phyloP scores from a whole-genome alignment of 345 rosid genomes.

The Kandelia obovata region DNA sequence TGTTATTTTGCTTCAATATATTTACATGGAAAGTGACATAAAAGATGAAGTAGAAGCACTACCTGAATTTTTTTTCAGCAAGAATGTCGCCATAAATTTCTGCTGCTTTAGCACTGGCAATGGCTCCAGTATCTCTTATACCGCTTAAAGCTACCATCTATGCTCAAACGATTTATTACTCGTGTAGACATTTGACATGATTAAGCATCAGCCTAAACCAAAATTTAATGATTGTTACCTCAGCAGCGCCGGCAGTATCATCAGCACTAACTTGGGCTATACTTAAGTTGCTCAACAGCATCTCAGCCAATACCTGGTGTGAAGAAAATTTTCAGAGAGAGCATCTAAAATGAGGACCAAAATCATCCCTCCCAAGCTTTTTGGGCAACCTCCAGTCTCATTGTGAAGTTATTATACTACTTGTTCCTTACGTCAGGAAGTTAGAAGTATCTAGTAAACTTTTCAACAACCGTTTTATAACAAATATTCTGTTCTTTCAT shows the following conservation, averaged over 20 bases:
- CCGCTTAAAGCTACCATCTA: slow-evolving; percentile 63
- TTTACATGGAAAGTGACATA: background rate
- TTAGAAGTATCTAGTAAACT: background rate
- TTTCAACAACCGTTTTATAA: background rate
- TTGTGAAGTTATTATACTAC: slow-evolving; percentile 5
- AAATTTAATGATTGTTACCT: slow-evolving; percentile 34
- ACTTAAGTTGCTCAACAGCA: slow-evolving; percentile 53
- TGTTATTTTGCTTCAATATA: slow-evolving; percentile 2
- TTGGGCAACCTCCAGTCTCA: too few relatives aligned
- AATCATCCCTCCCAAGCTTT: too few relatives aligned
- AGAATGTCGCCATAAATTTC: slow-evolving; percentile 77
- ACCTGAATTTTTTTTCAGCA: slow-evolving; percentile 76
- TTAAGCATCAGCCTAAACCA: slow-evolving; percentile 1
- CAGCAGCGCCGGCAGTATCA: slow-evolving; percentile 89
- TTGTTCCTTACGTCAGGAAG: background rate
- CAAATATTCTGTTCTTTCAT: too few relatives aligned
- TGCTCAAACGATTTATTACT: slow-evolving; percentile 5
- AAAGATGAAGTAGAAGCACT: slow-evolving; percentile 11
- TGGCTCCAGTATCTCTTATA: slow-evolving; percentile 59
- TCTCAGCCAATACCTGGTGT: slow-evolving; percentile 73
- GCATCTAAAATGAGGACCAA: background rate
- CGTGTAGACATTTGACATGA: slow-evolving; percentile 11
- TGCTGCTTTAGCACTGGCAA: slow-evolving; percentile 89
- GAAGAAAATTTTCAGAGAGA: slow-evolving; percentile 3
- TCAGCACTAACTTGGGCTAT: slow-evolving; percentile 50